Evolutionary conservation across 208 protist species (phyloP), one percentile per base, ranked within the genome.

Genomic region (Crithidia mellificae): DNA sequence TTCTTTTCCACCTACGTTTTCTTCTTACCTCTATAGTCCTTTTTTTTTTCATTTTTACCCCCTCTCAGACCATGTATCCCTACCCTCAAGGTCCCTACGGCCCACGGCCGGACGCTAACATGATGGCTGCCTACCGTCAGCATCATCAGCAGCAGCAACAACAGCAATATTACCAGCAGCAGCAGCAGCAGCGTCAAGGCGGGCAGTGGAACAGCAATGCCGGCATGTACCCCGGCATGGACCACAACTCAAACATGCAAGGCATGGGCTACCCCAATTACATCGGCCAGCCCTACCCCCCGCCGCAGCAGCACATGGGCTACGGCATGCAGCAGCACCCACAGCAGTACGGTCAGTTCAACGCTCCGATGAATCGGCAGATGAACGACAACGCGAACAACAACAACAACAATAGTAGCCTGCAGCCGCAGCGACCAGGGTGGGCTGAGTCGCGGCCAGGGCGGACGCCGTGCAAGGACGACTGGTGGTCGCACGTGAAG

Each of bases 401-500:
- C 41, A 46, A 46, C 41, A 46, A 46, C 17, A 46, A 6, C 3
- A 20, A 38, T 11, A 11, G 34, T 34, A 62, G 22, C 32, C 38
- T 30, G 24, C 38, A 20, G 54, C 73, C 9, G 59, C 59, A 63
- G 50, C 44, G 53, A 9, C 55, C 63, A 6, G 68, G 54, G 49
- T 76, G 41, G 63, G 72, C 67, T 6, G 63, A 78, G 41, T 68
- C 64, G 24, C 56, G 63, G 0, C 66, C 65, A 12, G 55, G 58
- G 6, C 62, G 72, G 3, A 85, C 80, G 14, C 64, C 75, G 2
- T 81, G 68, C 69, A 75, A 63, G 24, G 52, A 71, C 2, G 51
- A 72, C 27, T 85, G 80, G 80, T 85, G 80, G 76, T 72, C 66
- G 19, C 63, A 72, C 27, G 80, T 81, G 4, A 24, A 55, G 27